A percentile compares a stretch with the other conserved stretches of the same genome.
Conservation (phyloP, 345 rosid species). For the Eucalyptus curtisii region DNA sequence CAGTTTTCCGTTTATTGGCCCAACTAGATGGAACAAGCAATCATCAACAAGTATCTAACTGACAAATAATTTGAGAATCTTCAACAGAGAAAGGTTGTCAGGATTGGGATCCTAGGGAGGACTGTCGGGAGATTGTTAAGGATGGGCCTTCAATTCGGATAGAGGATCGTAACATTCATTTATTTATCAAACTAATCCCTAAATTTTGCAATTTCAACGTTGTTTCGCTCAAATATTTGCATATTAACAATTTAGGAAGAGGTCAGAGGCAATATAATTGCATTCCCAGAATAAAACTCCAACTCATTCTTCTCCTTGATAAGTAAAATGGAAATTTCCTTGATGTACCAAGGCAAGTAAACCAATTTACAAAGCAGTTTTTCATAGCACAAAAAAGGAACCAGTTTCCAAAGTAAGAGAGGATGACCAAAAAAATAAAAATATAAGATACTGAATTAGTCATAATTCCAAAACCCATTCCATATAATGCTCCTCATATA, state of each 20-base stretch:
- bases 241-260: not conserved
- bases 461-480: not conserved
- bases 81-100: not conserved
- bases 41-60: not conserved
- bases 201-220: not conserved
- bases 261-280: not conserved
- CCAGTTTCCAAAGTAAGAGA: not conserved
- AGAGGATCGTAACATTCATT: not conserved
- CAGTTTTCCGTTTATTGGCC: not conserved
- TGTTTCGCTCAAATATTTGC: not conserved
- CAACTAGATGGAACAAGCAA: not conserved
- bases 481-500: not conserved
- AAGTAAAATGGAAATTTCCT: not conserved
- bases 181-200: not conserved
- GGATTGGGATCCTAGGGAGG: not conserved
- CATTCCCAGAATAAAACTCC: not conserved
- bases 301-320: not conserved
- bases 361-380: not conserved
- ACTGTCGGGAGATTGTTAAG: not conserved
- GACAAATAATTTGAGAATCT: not conserved
- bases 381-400: not conserved
- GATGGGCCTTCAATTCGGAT: not conserved
- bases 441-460: not conserved
- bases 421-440: not conserved
- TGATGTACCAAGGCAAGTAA: not conserved